Evolutionary conservation across 345 rosid species (phyloP), one percentile per base, ranked within the genome.

Genomic region (Salix suchowensis): DNA sequence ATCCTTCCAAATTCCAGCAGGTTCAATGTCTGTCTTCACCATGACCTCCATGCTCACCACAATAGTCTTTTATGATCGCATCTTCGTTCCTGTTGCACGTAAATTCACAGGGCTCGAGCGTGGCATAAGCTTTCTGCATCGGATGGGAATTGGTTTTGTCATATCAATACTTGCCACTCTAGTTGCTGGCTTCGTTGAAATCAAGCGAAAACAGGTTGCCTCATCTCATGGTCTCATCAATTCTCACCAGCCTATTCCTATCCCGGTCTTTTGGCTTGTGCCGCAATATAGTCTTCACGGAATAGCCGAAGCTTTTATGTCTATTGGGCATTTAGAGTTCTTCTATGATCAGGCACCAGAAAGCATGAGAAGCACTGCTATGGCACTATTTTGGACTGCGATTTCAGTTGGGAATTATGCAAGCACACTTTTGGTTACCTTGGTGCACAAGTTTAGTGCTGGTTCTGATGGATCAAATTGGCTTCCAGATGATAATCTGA

Each of bases 291-390:
- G 82, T 19, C 92, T 94, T 16, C 98, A 94, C 9, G 98, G 98
- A 40, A 75, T 92, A 21, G 98, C 97, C 0, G 98, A 94, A 74
- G 94, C 98, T 5, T 94, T 92, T 76, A 91, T 92, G 94, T 84
- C 96, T 0, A 92, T 94, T 11, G 97, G 97, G n/a, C 96, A 91
- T 70, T 65, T 91, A 23, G 97, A 91, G 75, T 91, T 94, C 76
- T 89, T 94, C 85, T 91, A 91, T 42, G 97, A 90, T 70, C 97
- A 92, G 70, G 86, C 97, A 5, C 98, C 98, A 0, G 96, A 92
- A 76, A 91, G 97, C 81, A 94, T 92, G 98, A 88, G 95, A 73
- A 92, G 94, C 74, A 87, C 89, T 0, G 97, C 97, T 30, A 84
- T 85, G 34, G 93, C 94, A 1, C 78, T 94, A 58, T 92, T 92